These are phyloP conservation scores for Aureobasidium leucospermi DNA, from an alignment of 2,329 filamentous ascomycete species.

Conservation along the genomic window DNA sequence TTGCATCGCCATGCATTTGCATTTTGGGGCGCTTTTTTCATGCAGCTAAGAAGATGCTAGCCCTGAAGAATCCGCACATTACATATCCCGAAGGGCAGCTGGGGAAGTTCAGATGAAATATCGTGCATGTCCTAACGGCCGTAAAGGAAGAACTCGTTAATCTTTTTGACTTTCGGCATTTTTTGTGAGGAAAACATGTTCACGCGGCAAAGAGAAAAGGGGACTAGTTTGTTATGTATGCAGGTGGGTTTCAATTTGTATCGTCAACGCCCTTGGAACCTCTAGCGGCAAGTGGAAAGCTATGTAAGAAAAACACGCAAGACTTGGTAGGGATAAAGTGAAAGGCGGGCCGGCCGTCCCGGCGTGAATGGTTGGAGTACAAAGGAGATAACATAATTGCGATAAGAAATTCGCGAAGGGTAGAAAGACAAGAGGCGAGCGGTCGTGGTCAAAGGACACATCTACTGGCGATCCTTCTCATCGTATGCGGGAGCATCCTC, in stretches of 20 bases:
- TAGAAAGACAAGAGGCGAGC: not conserved
- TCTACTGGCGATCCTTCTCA: conserved; percentile 18
- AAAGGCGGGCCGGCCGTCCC: not conserved
- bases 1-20: too few species aligned
- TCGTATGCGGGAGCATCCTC: conserved; percentile 30
- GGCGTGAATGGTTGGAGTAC: not conserved
- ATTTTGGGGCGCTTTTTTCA: too few species aligned
- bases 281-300: not conserved
- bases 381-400: not conserved
- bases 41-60: too few species aligned
- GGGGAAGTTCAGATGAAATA: too few species aligned
- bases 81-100: too few species aligned
- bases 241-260: not conserved
- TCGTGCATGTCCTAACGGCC: too few species aligned
- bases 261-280: not conserved
- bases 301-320: not conserved
- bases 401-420: not conserved
- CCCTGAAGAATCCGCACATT: too few species aligned
- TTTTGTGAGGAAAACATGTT: not conserved
- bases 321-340: not conserved
- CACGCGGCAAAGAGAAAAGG: not conserved
- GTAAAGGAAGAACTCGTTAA: too few species aligned
- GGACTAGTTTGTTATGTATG: not conserved
- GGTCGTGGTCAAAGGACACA: not conserved
- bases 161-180: too few species aligned